A percentile compares a stretch with the other conserved stretches of the same genome.
These are phyloP conservation scores for Acer campestre DNA, from an alignment of 345 rosid genomes.

Conservation along the genomic window DNA sequence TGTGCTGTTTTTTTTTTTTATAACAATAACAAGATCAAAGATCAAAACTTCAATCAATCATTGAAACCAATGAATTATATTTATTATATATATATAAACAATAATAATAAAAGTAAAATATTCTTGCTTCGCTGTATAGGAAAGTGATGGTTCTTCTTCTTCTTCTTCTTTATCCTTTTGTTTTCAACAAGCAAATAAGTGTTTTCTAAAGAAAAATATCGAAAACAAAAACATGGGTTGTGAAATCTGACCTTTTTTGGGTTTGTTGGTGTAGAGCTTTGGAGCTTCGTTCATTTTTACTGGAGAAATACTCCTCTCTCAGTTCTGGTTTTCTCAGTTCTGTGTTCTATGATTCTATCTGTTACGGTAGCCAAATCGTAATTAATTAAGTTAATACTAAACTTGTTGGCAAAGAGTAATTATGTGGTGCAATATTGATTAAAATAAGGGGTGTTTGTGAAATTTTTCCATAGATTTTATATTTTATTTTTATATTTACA, in stretches of 20 bases:
- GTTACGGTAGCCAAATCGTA: too few species aligned
- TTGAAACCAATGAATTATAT: slow-evolving; percentile 9
- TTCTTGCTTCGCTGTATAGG: slow-evolving; percentile 26
- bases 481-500: too few species aligned
- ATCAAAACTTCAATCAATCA: slow-evolving; percentile 4
- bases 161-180: not conserved
- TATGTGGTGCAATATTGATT: too few species aligned
- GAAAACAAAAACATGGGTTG: slow-evolving; percentile 10
- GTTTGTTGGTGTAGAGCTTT: slow-evolving; percentile 73
- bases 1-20: slow-evolving; percentile 41
- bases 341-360: not conserved
- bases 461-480: too few species aligned
- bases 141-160: slow-evolving; percentile 13
- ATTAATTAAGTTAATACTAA: too few species aligned
- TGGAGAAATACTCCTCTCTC: not conserved
- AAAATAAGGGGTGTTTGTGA: too few species aligned
- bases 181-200: not conserved
- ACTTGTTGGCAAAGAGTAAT: too few species aligned
- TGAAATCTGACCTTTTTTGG: slow-evolving; percentile 52
- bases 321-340: not conserved
- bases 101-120: not conserved
- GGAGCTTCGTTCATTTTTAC: slow-evolving; percentile 59
- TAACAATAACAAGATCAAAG: slow-evolving; percentile 18
- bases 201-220: not conserved
- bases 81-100: not conserved